Base-by-base conservation (phyloP, 1,139 yeast genomes). In the Geotrichum restrictum region DNA sequence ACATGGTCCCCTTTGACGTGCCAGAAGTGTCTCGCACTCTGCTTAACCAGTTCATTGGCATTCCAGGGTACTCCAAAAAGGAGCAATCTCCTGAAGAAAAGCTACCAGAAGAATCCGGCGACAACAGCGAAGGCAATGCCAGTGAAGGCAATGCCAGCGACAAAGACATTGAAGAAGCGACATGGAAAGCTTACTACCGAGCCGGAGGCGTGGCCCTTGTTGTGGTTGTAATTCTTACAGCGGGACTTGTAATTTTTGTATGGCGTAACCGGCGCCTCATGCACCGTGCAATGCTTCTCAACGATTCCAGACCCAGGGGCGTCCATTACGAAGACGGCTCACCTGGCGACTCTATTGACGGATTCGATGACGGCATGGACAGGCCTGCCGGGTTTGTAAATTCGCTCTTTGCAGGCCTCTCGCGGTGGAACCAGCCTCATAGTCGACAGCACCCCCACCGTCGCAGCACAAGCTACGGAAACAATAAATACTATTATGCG, bases 1-100 rank as follows among this genome's bases (percentile, higher is more conserved):
- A 93, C 66, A 93, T 93, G 99, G 95, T 91, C 21, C 96, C 98
- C 1, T 85, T 81, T 62, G 98, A 93, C 65, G 70, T 80, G 51
- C 88, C 95, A 0, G 80, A 76, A 45, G 74, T 79, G 32, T 78
- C 91, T 7, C 74, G 89, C 60, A 88, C 91, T 31, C 72, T 93
- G 65, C 53, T 72, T 40, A 62, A 70, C 53, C 57, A 54, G 37
- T 45, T 51, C 36, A 46, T 54, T 32, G 51, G 46, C 6, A 46
- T 54, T 33, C 57, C 57, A 4, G 53, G 55, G 3, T 49, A 33
- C 34, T 44, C 45, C 11, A 14, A 10, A 5, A 53, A 49, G 27
- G 10, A 22, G 2, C 46, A 52, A 42, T 16, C 45, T 19, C 48
- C 48, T 51, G 11, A 32, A 46, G 29, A 8, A 24, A 45, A 18